Evolutionary conservation across 129 eudicot species (phyloP), one percentile per base, ranked within the genome.

Genomic region (Helianthus tuberosus): DNA sequence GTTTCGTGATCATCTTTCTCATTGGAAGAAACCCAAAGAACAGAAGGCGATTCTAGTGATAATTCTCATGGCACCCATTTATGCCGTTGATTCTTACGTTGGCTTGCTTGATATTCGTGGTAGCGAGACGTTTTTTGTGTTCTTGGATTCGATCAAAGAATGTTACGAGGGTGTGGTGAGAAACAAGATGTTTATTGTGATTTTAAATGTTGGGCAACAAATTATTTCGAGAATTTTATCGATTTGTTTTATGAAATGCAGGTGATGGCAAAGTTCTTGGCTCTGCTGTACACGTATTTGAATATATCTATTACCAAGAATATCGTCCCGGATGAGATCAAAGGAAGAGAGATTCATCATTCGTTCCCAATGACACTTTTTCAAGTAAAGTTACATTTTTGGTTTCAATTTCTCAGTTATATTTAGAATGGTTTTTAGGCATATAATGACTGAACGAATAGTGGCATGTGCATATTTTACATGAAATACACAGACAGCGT

Each of bases 261-360:
- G 99, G 99, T 94, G 73, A 94, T 94, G 94, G 97, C 97, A 5
- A 94, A 94, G 84, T 94, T 94, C 79, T 75, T 94, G 83, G 86
- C 88, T 64, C 84, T 94, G 84, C 58, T 94, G 83, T 94, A 94
- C 73, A 94, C 97, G 15, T 94, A 88, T 78, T 79, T 94, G 84
- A 91, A 94, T 78, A 94, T 94, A 85, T 94, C 99, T 54, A 91
- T 94, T 75, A 90, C 90, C 91, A 94, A 91, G 83, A 88, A 85
- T 82, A 91, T 94, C 64, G 99, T 94, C 60, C 99, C 99, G 0
- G 97, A 94, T 84, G 97, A 85, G 75, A 87, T 94, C 54, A 94
- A 94, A 87, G 99, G 99, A 82, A 77, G 97, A 82, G 97, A 90
- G 76, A 85, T 94, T 64, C 99, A 94, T 72, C 99, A 94, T 81